These are phyloP conservation scores for Cubamyces sp. DNA, from an alignment of 768 basidiomycete genomes.

Conservation along the genomic window DNA sequence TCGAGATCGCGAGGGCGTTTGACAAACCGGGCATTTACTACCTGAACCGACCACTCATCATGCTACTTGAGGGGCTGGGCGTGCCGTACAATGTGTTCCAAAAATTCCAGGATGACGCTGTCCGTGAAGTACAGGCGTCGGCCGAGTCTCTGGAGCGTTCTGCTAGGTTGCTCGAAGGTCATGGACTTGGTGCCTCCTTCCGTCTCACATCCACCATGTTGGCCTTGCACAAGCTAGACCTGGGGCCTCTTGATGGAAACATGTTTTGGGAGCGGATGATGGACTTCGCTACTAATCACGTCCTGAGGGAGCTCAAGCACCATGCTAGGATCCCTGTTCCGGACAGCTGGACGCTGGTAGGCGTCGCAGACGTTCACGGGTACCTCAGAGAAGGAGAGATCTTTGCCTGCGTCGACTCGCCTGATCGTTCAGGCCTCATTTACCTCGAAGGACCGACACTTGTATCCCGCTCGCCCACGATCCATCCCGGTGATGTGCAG, in stretches of 20 bases:
- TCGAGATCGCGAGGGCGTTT: constrained; percentile 71
- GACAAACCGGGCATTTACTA: constrained; percentile 60
- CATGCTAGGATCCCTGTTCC: constrained; percentile 69
- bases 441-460: constrained; percentile 60
- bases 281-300: constrained; percentile 59
- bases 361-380: constrained; percentile 67
- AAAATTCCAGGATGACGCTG: constrained; percentile 54
- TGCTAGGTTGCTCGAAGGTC: constrained; percentile 52
- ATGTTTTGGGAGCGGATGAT: constrained; percentile 56
- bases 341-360: constrained; percentile 67
- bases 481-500: constrained; percentile 72
- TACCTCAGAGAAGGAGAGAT: constrained; percentile 58
- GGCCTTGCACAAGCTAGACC: constrained; percentile 51
- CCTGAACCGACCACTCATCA: constrained; percentile 67
- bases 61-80: constrained; percentile 64
- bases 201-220: constrained; percentile 56
- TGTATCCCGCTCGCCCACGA: constrained; percentile 67
- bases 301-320: constrained; percentile 68
- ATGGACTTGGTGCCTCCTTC: constrained; percentile 63
- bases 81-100: constrained; percentile 58
- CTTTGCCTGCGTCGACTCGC: constrained; percentile 59
- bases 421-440: constrained; percentile 38
- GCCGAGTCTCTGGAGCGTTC: constrained; percentile 47
- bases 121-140: constrained; percentile 50
- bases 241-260: constrained; percentile 43